These are phyloP conservation scores for Trifolium pratense DNA, from an alignment of 306 rosid species.

Conservation along the genomic window DNA sequence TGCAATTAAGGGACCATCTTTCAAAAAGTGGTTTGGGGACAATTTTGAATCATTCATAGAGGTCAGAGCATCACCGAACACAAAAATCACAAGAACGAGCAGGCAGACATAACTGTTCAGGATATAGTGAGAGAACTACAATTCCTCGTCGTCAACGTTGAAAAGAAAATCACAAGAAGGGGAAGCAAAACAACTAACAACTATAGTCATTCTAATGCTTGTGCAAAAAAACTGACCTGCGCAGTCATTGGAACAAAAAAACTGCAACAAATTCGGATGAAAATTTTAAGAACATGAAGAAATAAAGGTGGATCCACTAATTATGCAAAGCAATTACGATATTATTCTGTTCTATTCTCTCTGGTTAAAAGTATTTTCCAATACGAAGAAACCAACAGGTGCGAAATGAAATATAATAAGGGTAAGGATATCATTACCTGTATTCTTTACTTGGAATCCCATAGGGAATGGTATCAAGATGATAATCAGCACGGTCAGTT, in stretches of 20 bases:
- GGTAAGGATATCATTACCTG: slow-evolving; percentile 52
- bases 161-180: slow-evolving; percentile 17
- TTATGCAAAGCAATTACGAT: not conserved
- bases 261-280: slow-evolving; percentile 16
- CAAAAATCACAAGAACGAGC: slow-evolving; percentile 3
- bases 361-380: not conserved
- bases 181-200: slow-evolving; percentile 22
- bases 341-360: not conserved
- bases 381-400: slow-evolving; percentile 18
- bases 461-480: slow-evolving; percentile 71
- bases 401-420: not conserved
- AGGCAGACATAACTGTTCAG: not conserved
- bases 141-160: slow-evolving; percentile 12
- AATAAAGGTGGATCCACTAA: not conserved
- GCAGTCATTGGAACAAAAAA: not conserved
- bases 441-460: slow-evolving; percentile 75
- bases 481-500: slow-evolving; percentile 54
- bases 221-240: not conserved
- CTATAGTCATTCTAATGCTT: slow-evolving; percentile 6
- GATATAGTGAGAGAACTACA: slow-evolving; percentile 6
- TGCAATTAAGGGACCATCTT: slow-evolving; percentile 25
- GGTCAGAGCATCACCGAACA: slow-evolving; percentile 23
- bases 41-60: slow-evolving; percentile 22
- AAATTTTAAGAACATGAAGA: slow-evolving; percentile 6
- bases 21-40: slow-evolving; percentile 4